Evolutionary conservation across 805 yeast genomes (phyloP), one percentile per base, ranked within the genome.

Genomic region (Kazachstania kunashirensis): DNA sequence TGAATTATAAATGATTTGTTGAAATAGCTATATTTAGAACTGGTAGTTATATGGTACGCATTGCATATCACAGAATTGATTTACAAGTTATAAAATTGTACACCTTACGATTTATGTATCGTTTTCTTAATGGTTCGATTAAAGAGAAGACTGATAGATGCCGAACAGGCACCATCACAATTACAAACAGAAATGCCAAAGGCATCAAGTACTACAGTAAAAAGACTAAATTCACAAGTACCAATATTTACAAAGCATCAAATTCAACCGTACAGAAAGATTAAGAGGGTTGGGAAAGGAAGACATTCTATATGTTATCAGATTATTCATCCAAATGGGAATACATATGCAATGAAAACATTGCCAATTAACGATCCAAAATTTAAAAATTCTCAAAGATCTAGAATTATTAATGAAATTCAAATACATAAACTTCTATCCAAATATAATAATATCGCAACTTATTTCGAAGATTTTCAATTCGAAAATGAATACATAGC

Each of bases 241-340:
- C 25, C 26, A 17, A 35, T 35, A 10, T 18, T 24, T 18, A 9
- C 33, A 18, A 23, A 23, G 10, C 38, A 35, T 19, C 24, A 28
- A 19, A 20, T 17, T 1, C 20, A 35, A 30, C 38, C 38, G 13
- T 35, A 35, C 19, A 35, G 30, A 29, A 17, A 20, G 10, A 8
- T 35, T 5, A 29, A 19, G n/a, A 17, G 11, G 5, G 18, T 35
- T 18, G 38, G 38, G 5, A 16, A 24, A 8, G 38, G 38, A 2
- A 29, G 20, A 8, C 38, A 35, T 29, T 29, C 38, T 2, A 23
- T 29, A 6, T 35, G 38, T 19, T 35, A 35, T 21, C 26, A 35
- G 13, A 15, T 35, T 10, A 35, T 35, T 14, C 38, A 35, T 17
- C 38, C 38, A 24, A 29, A 35, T 29, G 38, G 38, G 3, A 13